A percentile compares a stretch with the other conserved stretches of the same genome.
Conservation (phyloP, 495 filamentous ascomycete genomes). For the Trichoderma orchidacearum region DNA sequence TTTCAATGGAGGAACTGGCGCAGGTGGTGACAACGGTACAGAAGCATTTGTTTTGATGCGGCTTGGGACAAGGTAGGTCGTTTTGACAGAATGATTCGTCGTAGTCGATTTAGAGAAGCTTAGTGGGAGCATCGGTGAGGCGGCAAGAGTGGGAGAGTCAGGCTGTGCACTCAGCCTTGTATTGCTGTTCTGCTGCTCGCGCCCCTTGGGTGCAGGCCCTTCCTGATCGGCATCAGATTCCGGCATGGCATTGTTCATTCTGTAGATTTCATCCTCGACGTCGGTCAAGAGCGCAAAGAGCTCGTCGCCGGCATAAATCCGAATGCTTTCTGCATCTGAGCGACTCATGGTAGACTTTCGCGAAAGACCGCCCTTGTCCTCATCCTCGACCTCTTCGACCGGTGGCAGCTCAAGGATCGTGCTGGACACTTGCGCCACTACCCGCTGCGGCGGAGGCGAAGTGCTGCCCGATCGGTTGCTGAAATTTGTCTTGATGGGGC, state of each 20-base stretch:
- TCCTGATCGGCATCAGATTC: background rate
- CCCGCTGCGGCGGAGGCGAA: constrained; percentile 28
- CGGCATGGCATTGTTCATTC: background rate
- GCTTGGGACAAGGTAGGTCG: too few relatives aligned
- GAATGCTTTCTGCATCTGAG: constrained; percentile 44
- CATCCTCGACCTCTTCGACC: constrained; percentile 18
- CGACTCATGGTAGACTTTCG: constrained; percentile 13
- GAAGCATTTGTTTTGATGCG: too few relatives aligned
- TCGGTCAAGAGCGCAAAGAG: constrained; percentile 49
- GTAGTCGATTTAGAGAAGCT: background rate
- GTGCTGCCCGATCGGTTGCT: constrained; percentile 13
- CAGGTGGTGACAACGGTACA: background rate
- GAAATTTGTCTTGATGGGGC: constrained; percentile 23
- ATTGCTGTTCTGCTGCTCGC: background rate
- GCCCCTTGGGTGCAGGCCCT: background rate
- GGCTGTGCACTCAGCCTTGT: background rate
- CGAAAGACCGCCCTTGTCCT: constrained; percentile 9
- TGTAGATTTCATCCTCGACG: constrained; percentile 41
- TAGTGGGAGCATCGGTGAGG: background rate
- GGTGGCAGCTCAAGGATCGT: constrained; percentile 30
- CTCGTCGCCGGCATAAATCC: constrained; percentile 50
- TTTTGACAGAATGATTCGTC: background rate
- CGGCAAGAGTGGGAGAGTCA: background rate
- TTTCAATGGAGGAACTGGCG: background rate
- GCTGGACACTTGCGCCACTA: constrained; percentile 33